Evolutionary conservation across 257 asterid species (phyloP).

Genomic region (Lantana camara): DNA sequence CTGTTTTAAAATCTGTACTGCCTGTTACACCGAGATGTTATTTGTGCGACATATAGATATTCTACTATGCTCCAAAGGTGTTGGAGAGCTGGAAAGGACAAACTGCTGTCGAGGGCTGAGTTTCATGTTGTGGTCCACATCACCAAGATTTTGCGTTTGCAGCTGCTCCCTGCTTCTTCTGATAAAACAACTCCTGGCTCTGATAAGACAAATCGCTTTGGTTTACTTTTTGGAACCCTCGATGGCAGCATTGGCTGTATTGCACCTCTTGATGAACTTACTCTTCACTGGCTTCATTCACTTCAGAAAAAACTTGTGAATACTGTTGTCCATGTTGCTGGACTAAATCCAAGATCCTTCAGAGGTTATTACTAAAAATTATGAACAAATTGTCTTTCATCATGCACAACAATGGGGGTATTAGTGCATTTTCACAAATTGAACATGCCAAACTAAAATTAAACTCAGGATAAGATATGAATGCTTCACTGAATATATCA

Average conservation of each 20-base stretch:
- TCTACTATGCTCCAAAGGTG: conserved; percentile 91
- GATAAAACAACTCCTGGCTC: conserved; percentile 71
- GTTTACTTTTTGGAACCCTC: conserved; percentile 83
- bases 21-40: conserved; percentile 1
- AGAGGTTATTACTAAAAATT: no score
- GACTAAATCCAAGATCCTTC: conserved; percentile 88
- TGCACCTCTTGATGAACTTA: conserved; percentile 95
- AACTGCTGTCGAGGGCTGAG: conserved; percentile 93
- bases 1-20: background rate
- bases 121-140: conserved; percentile 90
- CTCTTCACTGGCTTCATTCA: conserved; percentile 92
- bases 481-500: no score
- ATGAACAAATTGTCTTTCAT: no score
- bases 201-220: conserved; percentile 94
- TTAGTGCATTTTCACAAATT: no score
- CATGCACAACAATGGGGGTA: no score
- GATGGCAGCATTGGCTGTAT: conserved; percentile 96
- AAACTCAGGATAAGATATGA: no score
- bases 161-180: conserved; percentile 74
- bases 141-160: conserved; percentile 88
- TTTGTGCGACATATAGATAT: conserved; percentile 52
- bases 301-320: conserved; percentile 93
- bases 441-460: no score
- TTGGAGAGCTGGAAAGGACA: conserved; percentile 98
- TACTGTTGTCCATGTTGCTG: conserved; percentile 86